Evolutionary conservation across 2,329 filamentous ascomycete genomes (phyloP).

Genomic region (Phyllachora maydis): DNA sequence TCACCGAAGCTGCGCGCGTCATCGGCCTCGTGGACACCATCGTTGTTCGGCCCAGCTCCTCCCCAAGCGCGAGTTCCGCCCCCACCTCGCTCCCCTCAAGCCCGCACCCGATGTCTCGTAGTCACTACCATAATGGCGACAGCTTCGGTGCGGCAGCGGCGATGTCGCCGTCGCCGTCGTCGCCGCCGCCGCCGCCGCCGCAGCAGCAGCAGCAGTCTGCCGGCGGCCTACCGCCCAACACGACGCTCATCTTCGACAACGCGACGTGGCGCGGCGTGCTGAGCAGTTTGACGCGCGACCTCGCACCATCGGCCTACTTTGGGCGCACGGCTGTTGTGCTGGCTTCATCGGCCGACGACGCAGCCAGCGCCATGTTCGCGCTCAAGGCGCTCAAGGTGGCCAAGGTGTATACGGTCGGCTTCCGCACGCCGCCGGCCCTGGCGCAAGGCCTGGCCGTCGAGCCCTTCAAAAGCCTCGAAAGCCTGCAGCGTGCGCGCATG

Average conservation of each 20-base stretch:
- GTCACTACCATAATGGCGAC: conserved; percentile 12
- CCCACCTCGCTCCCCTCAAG: conserved; percentile 26
- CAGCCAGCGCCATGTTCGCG: conserved; percentile 60
- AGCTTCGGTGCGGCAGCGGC: conserved; percentile 4
- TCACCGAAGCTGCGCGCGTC: conserved; percentile 57
- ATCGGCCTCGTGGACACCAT: conserved; percentile 75
- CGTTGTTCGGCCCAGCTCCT: conserved; percentile 33
- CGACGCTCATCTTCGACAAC: conserved; percentile 55
- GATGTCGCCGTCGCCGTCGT: too few species aligned
- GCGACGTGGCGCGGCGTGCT: conserved; percentile 73
- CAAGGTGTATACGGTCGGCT: conserved; percentile 70
- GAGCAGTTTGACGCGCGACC: conserved; percentile 59
- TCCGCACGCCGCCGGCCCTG: conserved; percentile 42
- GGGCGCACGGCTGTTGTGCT: conserved; percentile 58
- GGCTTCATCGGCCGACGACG: conserved; percentile 52
- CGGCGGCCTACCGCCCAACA: conserved; percentile 23
- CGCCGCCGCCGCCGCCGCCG: too few species aligned
- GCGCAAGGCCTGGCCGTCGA: conserved; percentile 50
- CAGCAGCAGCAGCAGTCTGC: too few species aligned
- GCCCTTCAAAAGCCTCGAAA: conserved; percentile 58
- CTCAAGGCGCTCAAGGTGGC: conserved; percentile 55
- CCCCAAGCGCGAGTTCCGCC: conserved; percentile 19
- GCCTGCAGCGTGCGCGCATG: conserved; percentile 28
- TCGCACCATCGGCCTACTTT: conserved; percentile 64
- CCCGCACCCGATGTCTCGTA: too few species aligned